Evolutionary conservation across 441 rosid genomes (phyloP).

Genomic region (Biscutella laevigata): DNA sequence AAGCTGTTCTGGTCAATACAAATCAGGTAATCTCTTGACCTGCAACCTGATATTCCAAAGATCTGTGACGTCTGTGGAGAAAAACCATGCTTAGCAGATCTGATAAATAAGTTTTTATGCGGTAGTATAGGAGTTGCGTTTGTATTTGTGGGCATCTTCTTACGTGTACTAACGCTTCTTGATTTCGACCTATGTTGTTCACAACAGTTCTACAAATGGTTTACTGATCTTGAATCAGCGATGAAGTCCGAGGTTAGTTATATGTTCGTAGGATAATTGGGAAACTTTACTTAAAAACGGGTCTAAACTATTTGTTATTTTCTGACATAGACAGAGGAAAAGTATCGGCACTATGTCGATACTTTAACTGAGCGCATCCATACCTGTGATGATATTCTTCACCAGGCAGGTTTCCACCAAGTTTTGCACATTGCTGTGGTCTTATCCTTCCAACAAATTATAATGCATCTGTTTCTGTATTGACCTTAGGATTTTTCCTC

Average conservation of each 20-base stretch:
- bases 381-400: slow-evolving; percentile 83
- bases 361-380: slow-evolving; percentile 73
- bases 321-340: slow-evolving; percentile 70
- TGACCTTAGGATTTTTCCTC: slow-evolving; percentile 6
- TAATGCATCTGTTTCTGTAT: neutral
- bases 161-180: slow-evolving; percentile 15
- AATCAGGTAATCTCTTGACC: slow-evolving; percentile 42
- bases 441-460: neutral
- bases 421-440: neutral
- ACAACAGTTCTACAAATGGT: slow-evolving; percentile 90
- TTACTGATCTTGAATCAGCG: slow-evolving; percentile 92
- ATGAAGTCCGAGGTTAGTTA: slow-evolving; percentile 94
- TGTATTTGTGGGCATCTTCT: neutral
- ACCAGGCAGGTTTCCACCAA: slow-evolving; percentile 43
- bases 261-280: slow-evolving; percentile 15
- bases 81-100: neutral
- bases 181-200: neutral
- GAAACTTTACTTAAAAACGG: neutral
- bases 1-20: slow-evolving; percentile 81
- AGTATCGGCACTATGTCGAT: slow-evolving; percentile 80
- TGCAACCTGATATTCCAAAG: neutral
- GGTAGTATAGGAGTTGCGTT: neutral
- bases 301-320: slow-evolving; percentile 11
- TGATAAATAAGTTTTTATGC: neutral
- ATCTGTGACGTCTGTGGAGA: neutral